phyloP scores from a whole-genome alignment of 805 yeast genomes.

The Peterozyma toletana region DNA sequence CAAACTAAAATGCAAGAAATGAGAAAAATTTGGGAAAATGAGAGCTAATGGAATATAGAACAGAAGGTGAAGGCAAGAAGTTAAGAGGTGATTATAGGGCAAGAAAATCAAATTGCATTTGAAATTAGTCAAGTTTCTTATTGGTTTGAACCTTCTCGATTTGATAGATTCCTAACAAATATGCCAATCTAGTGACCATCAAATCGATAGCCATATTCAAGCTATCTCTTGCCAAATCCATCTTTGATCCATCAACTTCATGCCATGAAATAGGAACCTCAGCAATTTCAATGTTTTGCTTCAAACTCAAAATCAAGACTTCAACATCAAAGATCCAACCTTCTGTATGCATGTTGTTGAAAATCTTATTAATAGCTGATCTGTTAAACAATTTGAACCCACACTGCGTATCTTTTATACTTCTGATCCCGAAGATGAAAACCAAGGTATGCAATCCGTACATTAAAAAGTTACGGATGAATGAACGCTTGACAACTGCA shows the following conservation, averaged over 20 bases:
- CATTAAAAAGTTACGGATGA: constrained; percentile 86
- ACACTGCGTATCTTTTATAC: constrained; percentile 91
- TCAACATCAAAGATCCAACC: constrained; percentile 99
- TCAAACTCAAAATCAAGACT: constrained; percentile 69
- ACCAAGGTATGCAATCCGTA: constrained; percentile 84
- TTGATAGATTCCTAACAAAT: constrained; percentile 73
- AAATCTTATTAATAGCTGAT: constrained; percentile 54
- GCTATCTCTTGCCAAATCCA: constrained; percentile 86
- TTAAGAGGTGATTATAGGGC: too few relatives aligned
- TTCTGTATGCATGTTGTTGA: constrained; percentile 92
- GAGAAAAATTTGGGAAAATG: too few relatives aligned
- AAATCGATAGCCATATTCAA: constrained; percentile 91
- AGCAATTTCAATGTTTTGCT: constrained; percentile 55
- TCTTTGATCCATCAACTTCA: constrained; percentile 92
- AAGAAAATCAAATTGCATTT: too few relatives aligned
- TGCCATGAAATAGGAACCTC: constrained; percentile 95
- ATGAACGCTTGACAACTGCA: constrained; percentile 91
- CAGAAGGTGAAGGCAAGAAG: too few relatives aligned
- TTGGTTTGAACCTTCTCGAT: too few relatives aligned
- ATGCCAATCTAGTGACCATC: constrained; percentile 85
- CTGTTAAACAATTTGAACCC: constrained; percentile 91
- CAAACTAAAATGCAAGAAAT: too few relatives aligned
- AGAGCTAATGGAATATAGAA: too few relatives aligned
- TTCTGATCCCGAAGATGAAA: constrained; percentile 80
- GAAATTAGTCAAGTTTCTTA: too few relatives aligned